Conservation (phyloP, 192 early-diverging fungal genomes). For the Coemansia brasiliensis region DNA sequence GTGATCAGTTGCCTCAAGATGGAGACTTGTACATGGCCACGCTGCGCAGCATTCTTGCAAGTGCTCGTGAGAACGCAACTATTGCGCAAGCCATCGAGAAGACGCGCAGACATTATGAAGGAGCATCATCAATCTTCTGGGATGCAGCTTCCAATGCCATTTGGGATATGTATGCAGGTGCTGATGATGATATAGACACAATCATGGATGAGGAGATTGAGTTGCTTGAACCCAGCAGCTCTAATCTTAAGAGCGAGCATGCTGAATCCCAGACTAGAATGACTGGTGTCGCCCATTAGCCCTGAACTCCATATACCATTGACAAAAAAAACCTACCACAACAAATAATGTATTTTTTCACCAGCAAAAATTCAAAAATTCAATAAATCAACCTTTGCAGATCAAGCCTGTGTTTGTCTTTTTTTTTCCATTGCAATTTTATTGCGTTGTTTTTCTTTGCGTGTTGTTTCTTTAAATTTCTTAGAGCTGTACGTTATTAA, state of each 20-base stretch:
- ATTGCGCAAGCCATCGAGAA: constrained; percentile 19
- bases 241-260: neutral
- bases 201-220: neutral
- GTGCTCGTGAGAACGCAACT: constrained; percentile 24
- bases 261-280: constrained; percentile 7
- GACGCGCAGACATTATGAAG: constrained; percentile 17
- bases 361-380: constrained; percentile 3
- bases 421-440: neutral
- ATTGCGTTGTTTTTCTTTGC: neutral
- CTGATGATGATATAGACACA: constrained; percentile 12
- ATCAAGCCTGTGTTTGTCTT: neutral
- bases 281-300: constrained; percentile 4
- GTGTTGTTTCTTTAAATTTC: too few species aligned
- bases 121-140: constrained; percentile 18
- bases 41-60: constrained; percentile 31
- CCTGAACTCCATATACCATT: neutral
- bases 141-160: constrained; percentile 22
- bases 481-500: too few species aligned
- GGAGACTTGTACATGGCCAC: constrained; percentile 42
- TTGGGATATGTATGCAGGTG: constrained; percentile 30
- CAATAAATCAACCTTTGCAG: neutral
- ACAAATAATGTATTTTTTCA: constrained; percentile 2
- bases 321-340: neutral
- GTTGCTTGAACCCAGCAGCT: neutral
- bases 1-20: constrained; percentile 36